Evolutionary conservation across 1,284 basidiomycete species (phyloP).

Genomic region (Ustilago curta): DNA sequence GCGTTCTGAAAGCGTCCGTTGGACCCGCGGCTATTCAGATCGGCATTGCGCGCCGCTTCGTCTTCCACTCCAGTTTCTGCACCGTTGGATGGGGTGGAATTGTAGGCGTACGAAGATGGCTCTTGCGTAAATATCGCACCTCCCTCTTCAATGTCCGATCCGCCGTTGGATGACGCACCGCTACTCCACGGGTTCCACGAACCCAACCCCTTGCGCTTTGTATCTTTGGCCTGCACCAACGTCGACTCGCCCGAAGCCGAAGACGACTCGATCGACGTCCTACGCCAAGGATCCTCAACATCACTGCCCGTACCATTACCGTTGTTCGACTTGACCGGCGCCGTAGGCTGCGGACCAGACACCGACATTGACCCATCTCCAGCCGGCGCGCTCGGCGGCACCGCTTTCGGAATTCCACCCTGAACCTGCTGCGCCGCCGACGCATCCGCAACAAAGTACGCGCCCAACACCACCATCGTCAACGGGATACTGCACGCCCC

Average conservation of each 20-base stretch:
- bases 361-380: conserved; percentile 32
- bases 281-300: conserved; percentile 43
- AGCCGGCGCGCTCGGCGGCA: conserved; percentile 39
- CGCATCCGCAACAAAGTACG: conserved; percentile 76
- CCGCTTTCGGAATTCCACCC: conserved; percentile 21
- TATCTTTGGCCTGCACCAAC: conserved; percentile 35
- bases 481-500: conserved; percentile 76
- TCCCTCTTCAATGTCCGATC: conserved; percentile 39
- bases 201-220: conserved; percentile 31
- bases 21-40: conserved; percentile 40
- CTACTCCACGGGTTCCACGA: conserved; percentile 60
- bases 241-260: conserved; percentile 34
- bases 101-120: conserved; percentile 14
- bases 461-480: conserved; percentile 90
- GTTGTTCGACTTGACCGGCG: conserved; percentile 10
- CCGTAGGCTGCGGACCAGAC: conserved; percentile 38
- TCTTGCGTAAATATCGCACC: conserved; percentile 29
- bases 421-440: conserved; percentile 29
- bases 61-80: background rate
- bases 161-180: conserved; percentile 25
- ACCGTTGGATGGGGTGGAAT: background rate
- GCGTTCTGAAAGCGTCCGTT: conserved; percentile 34
- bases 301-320: conserved; percentile 9
- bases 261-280: conserved; percentile 34
- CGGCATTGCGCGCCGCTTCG: conserved; percentile 44